Evolutionary conservation across 2,329 filamentous ascomycete species (phyloP).

Genomic region (Apiospora aurea): DNA sequence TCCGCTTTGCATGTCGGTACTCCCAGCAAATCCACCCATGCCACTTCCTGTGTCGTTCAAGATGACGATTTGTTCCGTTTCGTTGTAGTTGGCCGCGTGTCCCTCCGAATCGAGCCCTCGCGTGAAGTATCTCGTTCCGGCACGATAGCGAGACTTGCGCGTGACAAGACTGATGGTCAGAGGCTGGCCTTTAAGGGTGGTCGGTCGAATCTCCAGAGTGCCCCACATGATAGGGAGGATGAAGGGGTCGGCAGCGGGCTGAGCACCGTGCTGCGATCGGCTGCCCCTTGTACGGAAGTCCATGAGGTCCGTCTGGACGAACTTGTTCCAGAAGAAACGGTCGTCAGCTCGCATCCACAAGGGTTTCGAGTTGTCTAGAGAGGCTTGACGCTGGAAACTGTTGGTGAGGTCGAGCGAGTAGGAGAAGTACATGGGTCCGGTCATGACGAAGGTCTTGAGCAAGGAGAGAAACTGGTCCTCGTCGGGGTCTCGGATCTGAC

Average conservation of each 20-base stretch:
- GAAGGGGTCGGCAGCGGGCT: constrained; percentile 84
- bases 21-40: constrained; percentile 81
- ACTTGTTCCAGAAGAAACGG: constrained; percentile 98
- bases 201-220: constrained; percentile 90
- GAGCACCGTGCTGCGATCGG: constrained; percentile 70
- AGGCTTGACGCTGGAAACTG: constrained; percentile 91
- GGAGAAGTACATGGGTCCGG: constrained; percentile 95
- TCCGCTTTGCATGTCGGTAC: constrained; percentile 77
- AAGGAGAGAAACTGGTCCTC: constrained; percentile 90
- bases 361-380: constrained; percentile 73
- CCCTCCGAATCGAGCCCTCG: constrained; percentile 92
- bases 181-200: constrained; percentile 82
- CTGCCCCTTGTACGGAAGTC: constrained; percentile 76
- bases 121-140: constrained; percentile 93
- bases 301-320: constrained; percentile 89
- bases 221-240: constrained; percentile 96
- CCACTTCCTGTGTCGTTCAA: constrained; percentile 82
- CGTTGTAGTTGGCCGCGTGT: constrained; percentile 98
- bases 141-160: constrained; percentile 84
- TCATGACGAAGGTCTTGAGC: constrained; percentile 81
- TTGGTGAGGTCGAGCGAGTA: constrained; percentile 98
- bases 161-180: constrained; percentile 90
- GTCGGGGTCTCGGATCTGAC: constrained; percentile 87
- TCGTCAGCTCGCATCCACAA: constrained; percentile 94
- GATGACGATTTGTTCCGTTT: constrained; percentile 92